A percentile compares a stretch with the other conserved stretches of the same genome.
phyloP scores from a whole-genome alignment of 306 rosid genomes.

The Luffa acutangula region DNA sequence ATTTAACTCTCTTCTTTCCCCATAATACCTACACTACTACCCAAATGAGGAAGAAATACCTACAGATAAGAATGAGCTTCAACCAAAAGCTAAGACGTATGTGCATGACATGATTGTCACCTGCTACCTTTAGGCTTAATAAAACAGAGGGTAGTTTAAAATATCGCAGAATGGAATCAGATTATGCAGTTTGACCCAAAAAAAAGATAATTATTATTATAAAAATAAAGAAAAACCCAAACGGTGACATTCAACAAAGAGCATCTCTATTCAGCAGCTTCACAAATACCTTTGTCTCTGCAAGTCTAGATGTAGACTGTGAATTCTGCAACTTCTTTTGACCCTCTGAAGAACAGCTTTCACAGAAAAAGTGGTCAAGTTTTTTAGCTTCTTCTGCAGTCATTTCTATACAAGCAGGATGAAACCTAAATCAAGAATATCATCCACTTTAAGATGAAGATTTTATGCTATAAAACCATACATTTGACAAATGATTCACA shows the following conservation, averaged over 20 bases:
- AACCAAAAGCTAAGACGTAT: neutral
- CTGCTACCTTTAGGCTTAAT: neutral
- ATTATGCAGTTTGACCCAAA: neutral
- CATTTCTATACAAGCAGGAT: conserved; percentile 99
- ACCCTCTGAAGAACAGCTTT: conserved; percentile 78
- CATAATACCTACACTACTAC: neutral
- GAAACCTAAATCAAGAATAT: conserved; percentile 72
- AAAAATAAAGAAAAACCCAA: neutral
- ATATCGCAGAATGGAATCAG: neutral
- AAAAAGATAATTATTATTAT: neutral
- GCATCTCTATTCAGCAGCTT: neutral
- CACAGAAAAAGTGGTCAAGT: conserved; percentile 90
- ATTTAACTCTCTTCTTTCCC: neutral
- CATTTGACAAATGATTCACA: neutral
- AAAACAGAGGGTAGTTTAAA: neutral
- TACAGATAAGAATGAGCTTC: neutral
- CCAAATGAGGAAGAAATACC: neutral
- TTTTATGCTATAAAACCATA: neutral
- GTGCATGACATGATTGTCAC: neutral
- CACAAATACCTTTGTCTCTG: conserved; percentile 71
- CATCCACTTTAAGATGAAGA: neutral
- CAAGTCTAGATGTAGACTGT: conserved; percentile 45
- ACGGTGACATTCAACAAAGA: neutral
- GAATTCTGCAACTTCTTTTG: conserved; percentile 83
- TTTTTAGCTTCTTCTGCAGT: conserved; percentile 80